Conservation (phyloP, 2,329 filamentous ascomycete genomes). For the Alternaria burnsii region DNA sequence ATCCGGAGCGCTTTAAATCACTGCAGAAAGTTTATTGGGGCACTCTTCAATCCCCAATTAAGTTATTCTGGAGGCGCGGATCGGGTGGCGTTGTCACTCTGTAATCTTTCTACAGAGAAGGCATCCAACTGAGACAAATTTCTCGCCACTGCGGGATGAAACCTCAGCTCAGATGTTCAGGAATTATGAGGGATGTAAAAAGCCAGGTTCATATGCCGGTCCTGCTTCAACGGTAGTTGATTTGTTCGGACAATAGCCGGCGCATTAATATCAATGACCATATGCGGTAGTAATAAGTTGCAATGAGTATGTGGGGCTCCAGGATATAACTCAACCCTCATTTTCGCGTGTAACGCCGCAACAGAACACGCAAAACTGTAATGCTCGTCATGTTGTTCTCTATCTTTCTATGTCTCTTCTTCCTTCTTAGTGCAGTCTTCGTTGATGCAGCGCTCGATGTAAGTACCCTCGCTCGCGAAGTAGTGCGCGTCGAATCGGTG, state of each 20-base stretch:
- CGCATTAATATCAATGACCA: neutral
- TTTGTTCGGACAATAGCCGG: neutral
- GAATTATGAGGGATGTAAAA: too few relatives aligned
- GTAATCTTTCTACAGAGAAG: neutral
- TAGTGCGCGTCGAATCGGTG: conserved; percentile 33
- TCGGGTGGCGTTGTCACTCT: neutral
- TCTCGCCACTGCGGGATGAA: neutral
- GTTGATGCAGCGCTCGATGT: neutral
- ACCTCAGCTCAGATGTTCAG: neutral
- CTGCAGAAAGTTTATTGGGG: neutral
- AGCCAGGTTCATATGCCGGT: neutral
- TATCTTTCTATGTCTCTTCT: neutral
- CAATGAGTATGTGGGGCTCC: neutral
- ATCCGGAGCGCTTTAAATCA: too few relatives aligned
- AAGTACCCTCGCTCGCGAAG: conserved; percentile 23
- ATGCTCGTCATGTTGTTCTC: neutral
- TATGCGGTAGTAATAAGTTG: neutral
- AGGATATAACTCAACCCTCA: neutral
- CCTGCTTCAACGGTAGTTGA: neutral
- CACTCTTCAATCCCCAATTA: neutral
- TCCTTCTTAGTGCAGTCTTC: neutral
- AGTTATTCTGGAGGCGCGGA: neutral
- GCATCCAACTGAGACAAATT: neutral
- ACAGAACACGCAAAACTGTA: neutral
- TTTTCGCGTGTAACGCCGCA: neutral